Evolutionary conservation across 2,329 filamentous ascomycete species (phyloP), one percentile per base, ranked within the genome.

Genomic region (Blastomyces silverae): DNA sequence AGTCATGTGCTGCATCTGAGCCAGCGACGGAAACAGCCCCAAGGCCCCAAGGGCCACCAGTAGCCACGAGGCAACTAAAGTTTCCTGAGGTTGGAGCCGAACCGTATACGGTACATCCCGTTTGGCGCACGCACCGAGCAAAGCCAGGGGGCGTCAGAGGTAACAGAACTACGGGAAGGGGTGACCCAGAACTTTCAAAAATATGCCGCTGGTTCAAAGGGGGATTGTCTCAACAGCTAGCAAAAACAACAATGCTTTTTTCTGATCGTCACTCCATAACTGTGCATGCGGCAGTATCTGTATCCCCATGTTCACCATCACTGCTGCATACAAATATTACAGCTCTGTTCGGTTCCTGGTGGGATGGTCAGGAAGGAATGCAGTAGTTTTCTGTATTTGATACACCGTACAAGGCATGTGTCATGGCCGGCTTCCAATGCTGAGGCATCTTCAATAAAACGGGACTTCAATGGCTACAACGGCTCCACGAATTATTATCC

Each of bases 61-160:
- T 1, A 39, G 37, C 62, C 62, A 63, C 62, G 62, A 63, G 62
- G 62, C 39, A 63, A 10, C 62, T 63, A 46, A 63, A 57, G 50
- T n/a, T 57, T 55, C 61, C 22, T 48, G 11, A 44, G 53, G 25
- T 44, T n/a, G 46, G 39, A 34, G 25, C 62, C 48, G 39, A 57
- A n/a, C 17, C 44, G 39, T 20, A n/a, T n/a, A n/a, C n/a, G n/a
- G n/a, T n/a, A 63, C 37, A 39, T 15, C 44, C 60, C 37, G 20
- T 31, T 22, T 37, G 7, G n/a, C 20, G n/a, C 39, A 15, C 28
- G 34, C 37, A 57, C 15, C 17, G 20, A 31, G 34, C 20, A 28
- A 55, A 34, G 25, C 56, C 17, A 58, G 37, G 56, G 37, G 56
- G 34, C 15, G n/a, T 42, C 8, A 56, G 6, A 34, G 53, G 28